Evolutionary conservation across 2,329 filamentous ascomycete species (phyloP), one percentile per base, ranked within the genome.

Genomic region (Metarhizium robertsii): DNA sequence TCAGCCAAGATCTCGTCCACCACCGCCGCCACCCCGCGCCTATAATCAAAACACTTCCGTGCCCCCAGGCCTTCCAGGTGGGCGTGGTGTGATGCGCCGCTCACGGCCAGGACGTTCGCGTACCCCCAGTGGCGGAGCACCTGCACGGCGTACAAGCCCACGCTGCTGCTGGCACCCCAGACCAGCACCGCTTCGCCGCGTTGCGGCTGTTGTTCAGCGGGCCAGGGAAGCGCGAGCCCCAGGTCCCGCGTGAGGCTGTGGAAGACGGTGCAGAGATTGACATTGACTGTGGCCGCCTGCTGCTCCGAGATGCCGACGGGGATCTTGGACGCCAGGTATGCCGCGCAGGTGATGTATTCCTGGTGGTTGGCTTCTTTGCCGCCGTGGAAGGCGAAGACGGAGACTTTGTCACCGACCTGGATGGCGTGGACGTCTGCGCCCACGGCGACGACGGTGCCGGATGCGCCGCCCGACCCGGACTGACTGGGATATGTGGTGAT

Each of bases 211-310:
- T 77, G 10, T 77, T 73, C 0, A 75, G 73, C 3, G 73, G 81
- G 81, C 80, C 81, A 85, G 0, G 81, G 80, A 0, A 82, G 71
- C 36, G 74, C 72, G 20, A 86, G 65, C 0, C 66, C 71, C 13
- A 86, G 68, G 57, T 85, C 80, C 1, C 56, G 57, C 1, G 66
- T 69, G 2, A 79, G 64, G 5, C 79, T 70, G 62, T 86, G 80
- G 64, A 84, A 80, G 11, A 78, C 79, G 0, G 81, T 85, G 34
- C 85, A 76, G 32, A 83, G 66, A 60, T 83, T 85, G 51, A 79
- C 77, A 0, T 80, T 76, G 2, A 84, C 64, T 0, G 80, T 81
- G 6, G 75, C 77, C 2, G 79, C 79, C 57, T 76, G 71, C 50
- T 73, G 62, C 45, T 75, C 62, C 1, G 69, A 70, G 34, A 77